These are phyloP conservation scores for Arthroderma sp. DNA, from an alignment of 2,329 filamentous ascomycete genomes.

Conservation along the genomic window DNA sequence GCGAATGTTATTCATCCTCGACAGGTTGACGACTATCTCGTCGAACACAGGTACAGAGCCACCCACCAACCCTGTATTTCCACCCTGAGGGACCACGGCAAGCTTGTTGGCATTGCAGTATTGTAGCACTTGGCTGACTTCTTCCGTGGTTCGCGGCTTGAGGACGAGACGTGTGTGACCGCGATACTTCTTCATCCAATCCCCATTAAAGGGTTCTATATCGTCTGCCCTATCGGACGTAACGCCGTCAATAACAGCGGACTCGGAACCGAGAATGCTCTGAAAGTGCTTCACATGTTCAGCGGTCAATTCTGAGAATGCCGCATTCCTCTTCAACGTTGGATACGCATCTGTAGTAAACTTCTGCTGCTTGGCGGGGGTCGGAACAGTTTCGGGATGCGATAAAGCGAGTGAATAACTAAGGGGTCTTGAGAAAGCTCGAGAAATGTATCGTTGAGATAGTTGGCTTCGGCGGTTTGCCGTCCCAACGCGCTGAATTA, in stretches of 20 bases:
- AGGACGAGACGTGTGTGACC: slow-evolving; percentile 79
- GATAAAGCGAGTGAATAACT: neutral
- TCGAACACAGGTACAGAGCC: slow-evolving; percentile 96
- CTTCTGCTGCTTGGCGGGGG: slow-evolving; percentile 35
- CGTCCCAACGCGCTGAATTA: neutral
- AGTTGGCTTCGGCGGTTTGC: neutral
- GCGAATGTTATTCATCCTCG: slow-evolving; percentile 79
- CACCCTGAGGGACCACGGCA: slow-evolving; percentile 91
- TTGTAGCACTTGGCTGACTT: slow-evolving; percentile 79
- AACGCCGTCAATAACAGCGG: slow-evolving; percentile 73
- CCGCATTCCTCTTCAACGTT: slow-evolving; percentile 62
- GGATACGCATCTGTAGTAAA: slow-evolving; percentile 76
- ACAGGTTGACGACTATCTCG: slow-evolving; percentile 87
- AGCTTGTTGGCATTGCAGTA: slow-evolving; percentile 92
- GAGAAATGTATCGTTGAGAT: too few relatives aligned
- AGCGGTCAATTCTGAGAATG: slow-evolving; percentile 54
- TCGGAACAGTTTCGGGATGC: slow-evolving; percentile 1
- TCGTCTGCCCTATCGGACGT: slow-evolving; percentile 62
- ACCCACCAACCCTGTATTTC: slow-evolving; percentile 90
- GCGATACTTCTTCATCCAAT: slow-evolving; percentile 99
- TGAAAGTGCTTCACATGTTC: slow-evolving; percentile 78
- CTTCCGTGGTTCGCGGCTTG: slow-evolving; percentile 68
- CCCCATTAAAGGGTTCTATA: slow-evolving; percentile 81
- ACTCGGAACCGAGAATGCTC: slow-evolving; percentile 61
- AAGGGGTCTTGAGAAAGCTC: too few relatives aligned